These are phyloP conservation scores for Ambrosia trifida DNA, from an alignment of 129 eudicot genomes.

Conservation along the genomic window DNA sequence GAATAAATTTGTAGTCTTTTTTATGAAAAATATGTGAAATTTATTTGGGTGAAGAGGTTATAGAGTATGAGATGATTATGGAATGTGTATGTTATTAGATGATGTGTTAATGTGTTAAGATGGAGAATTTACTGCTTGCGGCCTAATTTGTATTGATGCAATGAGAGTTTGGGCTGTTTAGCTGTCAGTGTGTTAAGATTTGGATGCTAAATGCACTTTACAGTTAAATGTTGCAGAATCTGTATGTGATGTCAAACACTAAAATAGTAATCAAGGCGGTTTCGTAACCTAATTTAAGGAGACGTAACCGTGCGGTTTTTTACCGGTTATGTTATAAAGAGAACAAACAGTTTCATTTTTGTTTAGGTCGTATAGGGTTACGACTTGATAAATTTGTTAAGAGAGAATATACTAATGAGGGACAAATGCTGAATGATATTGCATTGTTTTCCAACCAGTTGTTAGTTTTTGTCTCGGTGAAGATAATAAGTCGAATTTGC, in stretches of 20 bases:
- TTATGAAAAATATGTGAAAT: constrained; percentile 8
- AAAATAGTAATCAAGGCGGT: not conserved
- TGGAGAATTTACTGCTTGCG: not conserved
- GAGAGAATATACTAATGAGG: not conserved
- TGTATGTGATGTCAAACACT: not conserved
- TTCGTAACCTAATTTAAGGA: not conserved
- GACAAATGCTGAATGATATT: not conserved
- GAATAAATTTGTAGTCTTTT: not conserved
- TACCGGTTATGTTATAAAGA: not conserved
- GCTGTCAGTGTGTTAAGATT: not conserved
- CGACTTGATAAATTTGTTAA: constrained; percentile 12
- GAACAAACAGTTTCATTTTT: not conserved
- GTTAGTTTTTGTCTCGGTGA: not conserved
- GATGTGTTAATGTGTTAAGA: not conserved
- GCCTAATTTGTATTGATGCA: not conserved
- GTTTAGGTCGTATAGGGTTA: constrained; percentile 3
- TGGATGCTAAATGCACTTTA: not conserved
- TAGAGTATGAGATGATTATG: not conserved
- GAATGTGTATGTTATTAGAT: not conserved
- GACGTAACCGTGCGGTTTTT: not conserved
- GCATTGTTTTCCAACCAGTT: not conserved
- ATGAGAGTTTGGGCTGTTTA: not conserved
- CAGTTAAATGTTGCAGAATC: not conserved
- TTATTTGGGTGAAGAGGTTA: constrained; percentile 5
- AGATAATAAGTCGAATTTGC: not conserved